Conservation (phyloP, 441 rosid species). For the Euphorbia schlechtendalii region DNA sequence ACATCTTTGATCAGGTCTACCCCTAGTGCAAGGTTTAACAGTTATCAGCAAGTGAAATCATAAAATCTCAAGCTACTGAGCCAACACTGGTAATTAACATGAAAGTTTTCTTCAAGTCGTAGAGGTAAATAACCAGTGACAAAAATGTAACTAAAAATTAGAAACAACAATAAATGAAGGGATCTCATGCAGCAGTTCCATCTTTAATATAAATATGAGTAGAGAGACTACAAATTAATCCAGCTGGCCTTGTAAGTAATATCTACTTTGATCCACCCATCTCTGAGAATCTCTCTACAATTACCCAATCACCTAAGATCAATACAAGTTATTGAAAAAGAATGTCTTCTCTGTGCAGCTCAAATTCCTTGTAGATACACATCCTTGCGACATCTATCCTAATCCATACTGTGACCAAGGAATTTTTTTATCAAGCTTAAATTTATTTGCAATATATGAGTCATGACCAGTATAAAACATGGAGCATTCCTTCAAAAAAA, state of each 20-base stretch:
- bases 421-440: neutral
- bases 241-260: neutral
- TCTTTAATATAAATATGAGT: neutral
- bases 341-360: neutral
- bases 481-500: no score
- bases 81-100: neutral
- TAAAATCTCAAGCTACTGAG: neutral
- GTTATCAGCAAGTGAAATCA: neutral
- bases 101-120: neutral
- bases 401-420: neutral
- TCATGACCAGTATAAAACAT: neutral
- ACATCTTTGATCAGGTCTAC: neutral
- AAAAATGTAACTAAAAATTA: neutral
- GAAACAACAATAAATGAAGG: neutral
- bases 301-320: neutral
- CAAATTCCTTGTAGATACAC: neutral
- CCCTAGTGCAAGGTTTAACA: neutral
- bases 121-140: neutral
- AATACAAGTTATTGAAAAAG: neutral
- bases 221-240: neutral
- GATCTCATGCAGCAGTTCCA: neutral
- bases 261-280: neutral
- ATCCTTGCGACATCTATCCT: neutral
- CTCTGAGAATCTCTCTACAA: slow-evolving; percentile 1
- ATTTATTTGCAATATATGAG: neutral